phyloP scores from a whole-genome alignment of 1,284 basidiomycete species.

The Malassezia japonica region DNA sequence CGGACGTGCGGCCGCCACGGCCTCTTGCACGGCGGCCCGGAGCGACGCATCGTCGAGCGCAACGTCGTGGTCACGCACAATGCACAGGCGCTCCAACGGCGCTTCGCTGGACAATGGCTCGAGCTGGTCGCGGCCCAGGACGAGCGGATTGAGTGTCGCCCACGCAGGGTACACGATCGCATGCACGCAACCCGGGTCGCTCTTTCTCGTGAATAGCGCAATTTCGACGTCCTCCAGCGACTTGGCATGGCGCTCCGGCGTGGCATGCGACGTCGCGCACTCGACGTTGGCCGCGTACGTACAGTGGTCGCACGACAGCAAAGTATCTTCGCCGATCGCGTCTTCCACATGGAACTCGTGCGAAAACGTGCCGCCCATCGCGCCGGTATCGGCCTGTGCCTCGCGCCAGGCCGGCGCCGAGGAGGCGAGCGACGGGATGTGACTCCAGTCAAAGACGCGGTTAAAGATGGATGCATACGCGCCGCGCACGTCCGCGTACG shows the following conservation, averaged over 20 bases:
- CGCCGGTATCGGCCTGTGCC: constrained; percentile 49
- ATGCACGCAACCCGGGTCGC: not conserved
- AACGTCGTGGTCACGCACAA: not conserved
- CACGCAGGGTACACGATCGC: not conserved
- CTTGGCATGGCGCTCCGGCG: constrained; percentile 4
- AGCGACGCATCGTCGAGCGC: not conserved
- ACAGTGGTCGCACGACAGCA: constrained; percentile 44
- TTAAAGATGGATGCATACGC: constrained; percentile 45
- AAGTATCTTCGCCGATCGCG: constrained; percentile 47
- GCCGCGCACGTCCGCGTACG: constrained; percentile 40
- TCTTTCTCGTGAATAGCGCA: not conserved
- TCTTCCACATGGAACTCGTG: constrained; percentile 48
- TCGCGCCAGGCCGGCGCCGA: constrained; percentile 19
- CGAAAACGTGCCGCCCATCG: constrained; percentile 47
- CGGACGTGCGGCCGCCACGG: not conserved
- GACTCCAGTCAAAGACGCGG: constrained; percentile 20
- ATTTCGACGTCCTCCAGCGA: not conserved
- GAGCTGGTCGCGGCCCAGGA: not conserved
- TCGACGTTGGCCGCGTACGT: constrained; percentile 46
- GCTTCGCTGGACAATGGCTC: not conserved
- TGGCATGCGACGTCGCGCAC: constrained; percentile 26
- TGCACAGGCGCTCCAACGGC: not conserved
- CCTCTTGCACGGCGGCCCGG: not conserved
- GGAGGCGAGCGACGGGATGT: not conserved
- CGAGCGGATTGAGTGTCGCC: not conserved